These are phyloP conservation scores for Colletotrichum orbiculare DNA, from an alignment of 2,329 filamentous ascomycete species.

Conservation along the genomic window DNA sequence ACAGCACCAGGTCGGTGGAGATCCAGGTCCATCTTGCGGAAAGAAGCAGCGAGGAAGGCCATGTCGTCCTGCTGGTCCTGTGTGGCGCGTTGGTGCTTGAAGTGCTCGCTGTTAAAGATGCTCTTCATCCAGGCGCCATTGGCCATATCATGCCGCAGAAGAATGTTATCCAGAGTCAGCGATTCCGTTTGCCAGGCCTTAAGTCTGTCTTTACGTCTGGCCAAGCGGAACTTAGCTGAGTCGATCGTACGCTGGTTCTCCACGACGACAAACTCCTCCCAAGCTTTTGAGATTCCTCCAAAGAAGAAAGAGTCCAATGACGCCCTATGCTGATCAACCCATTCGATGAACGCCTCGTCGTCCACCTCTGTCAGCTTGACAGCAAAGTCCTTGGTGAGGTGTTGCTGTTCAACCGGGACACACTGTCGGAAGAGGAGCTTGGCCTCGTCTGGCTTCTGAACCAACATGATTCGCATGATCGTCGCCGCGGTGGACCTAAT, in stretches of 20 bases:
- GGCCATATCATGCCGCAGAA: constrained; percentile 85
- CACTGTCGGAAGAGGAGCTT: constrained; percentile 78
- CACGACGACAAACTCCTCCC: constrained; percentile 86
- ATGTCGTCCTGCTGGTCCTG: constrained; percentile 96
- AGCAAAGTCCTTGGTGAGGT: constrained; percentile 81
- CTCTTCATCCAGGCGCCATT: constrained; percentile 95
- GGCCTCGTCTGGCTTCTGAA: constrained; percentile 91
- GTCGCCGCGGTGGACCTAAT: constrained; percentile 83
- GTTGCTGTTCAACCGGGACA: constrained; percentile 75
- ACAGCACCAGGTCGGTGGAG: constrained; percentile 84
- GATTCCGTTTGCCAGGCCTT: constrained; percentile 82
- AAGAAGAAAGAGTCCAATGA: constrained; percentile 87
- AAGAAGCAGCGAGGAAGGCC: constrained; percentile 78
- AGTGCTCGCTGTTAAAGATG: constrained; percentile 90
- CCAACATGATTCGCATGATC: constrained; percentile 90
- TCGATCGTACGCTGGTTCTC: constrained; percentile 87
- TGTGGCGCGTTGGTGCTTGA: constrained; percentile 87
- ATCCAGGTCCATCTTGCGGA: constrained; percentile 82
- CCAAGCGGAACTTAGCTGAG: constrained; percentile 74
- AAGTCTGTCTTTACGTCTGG: constrained; percentile 84
- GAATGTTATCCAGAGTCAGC: constrained; percentile 74
- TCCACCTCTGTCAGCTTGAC: constrained; percentile 88
- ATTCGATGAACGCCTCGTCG: constrained; percentile 85
- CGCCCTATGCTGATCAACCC: constrained; percentile 85
- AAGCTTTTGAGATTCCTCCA: constrained; percentile 80